phyloP scores from a whole-genome alignment of 306 rosid genomes.

The Malus sieversii region DNA sequence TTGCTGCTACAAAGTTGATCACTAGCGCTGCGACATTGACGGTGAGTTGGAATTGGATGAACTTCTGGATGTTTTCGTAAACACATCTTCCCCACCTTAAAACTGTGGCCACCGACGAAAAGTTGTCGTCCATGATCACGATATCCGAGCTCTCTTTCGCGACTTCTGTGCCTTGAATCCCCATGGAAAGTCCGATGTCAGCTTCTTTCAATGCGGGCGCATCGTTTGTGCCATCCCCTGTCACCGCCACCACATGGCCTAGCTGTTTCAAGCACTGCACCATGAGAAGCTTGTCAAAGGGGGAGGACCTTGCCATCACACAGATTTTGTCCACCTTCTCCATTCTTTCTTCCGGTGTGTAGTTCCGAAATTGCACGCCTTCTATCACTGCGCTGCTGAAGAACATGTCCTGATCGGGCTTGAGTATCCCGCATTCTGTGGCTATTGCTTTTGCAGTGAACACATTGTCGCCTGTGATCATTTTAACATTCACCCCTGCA shows the following conservation, averaged over 20 bases:
- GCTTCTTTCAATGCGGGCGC: conserved; percentile 18
- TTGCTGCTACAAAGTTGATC: neutral
- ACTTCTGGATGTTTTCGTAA: conserved; percentile 69
- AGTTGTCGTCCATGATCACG: conserved; percentile 87
- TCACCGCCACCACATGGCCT: neutral
- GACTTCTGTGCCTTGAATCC: conserved; percentile 82
- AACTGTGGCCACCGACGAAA: conserved; percentile 83
- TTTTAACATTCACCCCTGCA: neutral
- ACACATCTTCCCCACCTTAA: conserved; percentile 77
- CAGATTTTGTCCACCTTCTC: neutral
- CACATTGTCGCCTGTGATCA: conserved; percentile 27
- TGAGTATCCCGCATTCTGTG: conserved; percentile 33
- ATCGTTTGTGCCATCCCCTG: neutral
- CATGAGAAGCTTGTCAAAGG: neutral
- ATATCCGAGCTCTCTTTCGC: conserved; percentile 93
- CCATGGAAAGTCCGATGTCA: conserved; percentile 92
- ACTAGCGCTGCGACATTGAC: neutral
- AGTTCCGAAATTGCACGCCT: neutral
- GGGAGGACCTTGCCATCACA: neutral
- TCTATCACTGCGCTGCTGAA: neutral
- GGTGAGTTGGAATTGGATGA: conserved; percentile 63
- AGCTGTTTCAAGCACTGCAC: neutral
- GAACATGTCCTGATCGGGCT: neutral
- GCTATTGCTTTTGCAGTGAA: conserved; percentile 35
- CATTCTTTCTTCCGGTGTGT: neutral